Conservation (phyloP, 148 eudicot genomes). For the Tetragonia tetragonoides region DNA sequence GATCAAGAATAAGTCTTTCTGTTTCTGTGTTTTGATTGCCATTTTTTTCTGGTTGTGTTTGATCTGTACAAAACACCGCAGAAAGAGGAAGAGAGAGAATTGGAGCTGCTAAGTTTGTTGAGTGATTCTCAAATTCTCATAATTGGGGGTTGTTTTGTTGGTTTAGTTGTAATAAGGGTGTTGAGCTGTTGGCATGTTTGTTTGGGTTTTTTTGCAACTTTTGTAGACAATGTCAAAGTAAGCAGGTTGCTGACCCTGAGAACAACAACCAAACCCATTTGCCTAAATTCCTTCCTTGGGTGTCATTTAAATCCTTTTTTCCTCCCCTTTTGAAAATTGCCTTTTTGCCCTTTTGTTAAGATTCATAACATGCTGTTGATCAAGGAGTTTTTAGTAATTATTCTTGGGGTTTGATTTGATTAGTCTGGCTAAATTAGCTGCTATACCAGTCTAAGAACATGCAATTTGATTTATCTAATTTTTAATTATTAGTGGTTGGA, state of each 20-base stretch:
- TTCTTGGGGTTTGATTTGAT: neutral
- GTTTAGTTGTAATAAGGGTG: conserved; percentile 20
- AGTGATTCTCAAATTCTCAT: conserved; percentile 4
- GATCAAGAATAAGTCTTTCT: conserved; percentile 21
- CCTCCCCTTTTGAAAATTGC: neutral
- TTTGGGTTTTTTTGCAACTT: neutral
- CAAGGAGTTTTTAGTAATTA: neutral
- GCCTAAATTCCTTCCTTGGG: neutral
- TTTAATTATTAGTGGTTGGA: conserved; percentile 21
- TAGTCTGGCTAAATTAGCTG: conserved; percentile 1
- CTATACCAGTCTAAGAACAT: conserved; percentile 17
- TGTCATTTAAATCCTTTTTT: neutral
- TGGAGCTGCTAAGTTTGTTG: conserved; percentile 22
- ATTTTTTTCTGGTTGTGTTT: neutral
- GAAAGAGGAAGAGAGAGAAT: neutral
- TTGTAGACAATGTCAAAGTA: conserved; percentile 30
- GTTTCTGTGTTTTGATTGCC: conserved; percentile 10
- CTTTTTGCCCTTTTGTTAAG: neutral
- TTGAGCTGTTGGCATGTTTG: conserved; percentile 30
- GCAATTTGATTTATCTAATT: conserved; percentile 4
- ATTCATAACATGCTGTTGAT: neutral
- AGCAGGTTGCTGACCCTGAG: conserved; percentile 35
- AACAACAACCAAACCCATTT: neutral
- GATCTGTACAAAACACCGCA: conserved; percentile 18
- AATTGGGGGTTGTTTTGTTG: conserved; percentile 17